Base-by-base conservation (phyloP, 1,284 basidiomycete genomes). In the Sparassis latifolia region DNA sequence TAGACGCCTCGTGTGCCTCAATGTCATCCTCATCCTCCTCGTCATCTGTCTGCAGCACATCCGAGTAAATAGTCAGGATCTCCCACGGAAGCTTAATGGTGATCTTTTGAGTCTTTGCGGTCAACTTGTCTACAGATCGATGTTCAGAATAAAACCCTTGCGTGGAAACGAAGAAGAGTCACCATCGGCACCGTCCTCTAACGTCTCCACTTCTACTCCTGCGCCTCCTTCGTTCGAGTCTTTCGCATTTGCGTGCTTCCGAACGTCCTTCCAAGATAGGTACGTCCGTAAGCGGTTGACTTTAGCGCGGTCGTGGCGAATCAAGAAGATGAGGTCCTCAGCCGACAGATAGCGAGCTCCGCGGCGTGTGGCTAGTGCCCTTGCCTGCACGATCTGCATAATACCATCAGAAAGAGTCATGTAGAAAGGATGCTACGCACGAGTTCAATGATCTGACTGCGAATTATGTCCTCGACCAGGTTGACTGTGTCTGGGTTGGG, bases 11-110 rank as follows among this genome's bases (percentile, higher is more conserved):
- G 64, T 97, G 91, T 0, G 96, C 95, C 69, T 97, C 96, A 42
- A 95, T 82, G 62, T 97, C 93, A 61, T 97, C 94, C 59, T 97
- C 94, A 60, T 97, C 93, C 65, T 96, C 92, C 63, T 95, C 92
- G 55, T 96, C 92, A 54, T 92, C 91, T 12, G 89, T 89, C 42
- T 90, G 87, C 31, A 96, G 72, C 20, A 92, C 87, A 62, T 95
- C 92, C 3, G 86, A 87, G 63, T 94, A 97, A 32, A 96, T 86
- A 0, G 92, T 95, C 7, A 84, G 82, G 27, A 97, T 84, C 66
- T 98, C 95, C 96, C 96, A 99, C 28, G 95, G 93, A 2, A 97
- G 78, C 67, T 96, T 95, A 61, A 97, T 92, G 47, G 92, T 94
- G 58, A 92, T 89, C 67, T 96, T 96, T 67, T 92, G 87, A 1